Evolutionary conservation across 2,329 filamentous ascomycete genomes (phyloP).

Genomic region (Phaeophleospora eucalypticola): DNA sequence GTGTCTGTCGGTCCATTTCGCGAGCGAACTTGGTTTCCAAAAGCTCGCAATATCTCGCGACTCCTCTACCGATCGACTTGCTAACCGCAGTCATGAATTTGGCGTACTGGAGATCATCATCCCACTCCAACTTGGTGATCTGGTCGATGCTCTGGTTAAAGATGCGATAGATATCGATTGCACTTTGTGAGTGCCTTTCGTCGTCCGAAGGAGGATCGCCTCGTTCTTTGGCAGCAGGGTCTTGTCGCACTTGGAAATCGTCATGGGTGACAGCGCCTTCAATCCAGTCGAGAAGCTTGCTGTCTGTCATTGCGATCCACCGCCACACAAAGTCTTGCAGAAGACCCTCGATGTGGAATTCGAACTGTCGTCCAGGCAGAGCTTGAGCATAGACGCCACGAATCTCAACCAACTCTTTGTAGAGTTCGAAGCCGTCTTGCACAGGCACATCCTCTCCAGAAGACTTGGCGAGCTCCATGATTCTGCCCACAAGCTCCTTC

Average conservation of each 20-base stretch:
- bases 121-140: slow-evolving; percentile 82
- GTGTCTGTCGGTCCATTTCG: slow-evolving; percentile 90
- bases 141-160: slow-evolving; percentile 91
- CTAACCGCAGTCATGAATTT: slow-evolving; percentile 95
- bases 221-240: slow-evolving; percentile 53
- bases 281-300: slow-evolving; percentile 75
- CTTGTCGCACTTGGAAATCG: slow-evolving; percentile 69
- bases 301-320: slow-evolving; percentile 81
- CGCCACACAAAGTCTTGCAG: slow-evolving; percentile 93
- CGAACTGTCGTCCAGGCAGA: slow-evolving; percentile 69
- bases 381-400: slow-evolving; percentile 73
- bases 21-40: slow-evolving; percentile 78
- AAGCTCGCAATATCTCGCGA: slow-evolving; percentile 85
- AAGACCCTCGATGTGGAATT: slow-evolving; percentile 80
- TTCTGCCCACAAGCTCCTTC: slow-evolving; percentile 74
- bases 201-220: slow-evolving; percentile 62
- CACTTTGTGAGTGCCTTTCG: slow-evolving; percentile 85
- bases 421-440: slow-evolving; percentile 90
- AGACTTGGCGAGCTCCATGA: slow-evolving; percentile 68
- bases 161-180: slow-evolving; percentile 88
- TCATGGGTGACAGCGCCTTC: slow-evolving; percentile 90
- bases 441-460: slow-evolving; percentile 73
- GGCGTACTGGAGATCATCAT: slow-evolving; percentile 87
- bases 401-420: slow-evolving; percentile 81
- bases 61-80: slow-evolving; percentile 75